These are phyloP conservation scores for Penicillium thymicola DNA, from an alignment of 2,329 filamentous ascomycete genomes.

Conservation along the genomic window DNA sequence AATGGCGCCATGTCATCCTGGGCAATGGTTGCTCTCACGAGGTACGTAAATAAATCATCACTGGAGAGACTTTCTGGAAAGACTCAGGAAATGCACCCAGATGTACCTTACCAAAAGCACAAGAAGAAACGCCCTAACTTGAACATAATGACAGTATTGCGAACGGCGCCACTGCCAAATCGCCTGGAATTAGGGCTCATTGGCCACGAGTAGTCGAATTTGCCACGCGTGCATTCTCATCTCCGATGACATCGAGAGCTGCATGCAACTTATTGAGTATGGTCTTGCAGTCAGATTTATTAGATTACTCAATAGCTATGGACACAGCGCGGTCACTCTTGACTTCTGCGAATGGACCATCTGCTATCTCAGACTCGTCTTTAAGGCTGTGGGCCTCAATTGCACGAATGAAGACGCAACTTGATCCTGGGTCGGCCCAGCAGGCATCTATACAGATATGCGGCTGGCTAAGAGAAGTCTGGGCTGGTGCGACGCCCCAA, in stretches of 20 bases:
- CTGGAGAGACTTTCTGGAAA: not conserved
- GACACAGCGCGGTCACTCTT: slow-evolving; percentile 71
- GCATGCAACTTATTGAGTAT: slow-evolving; percentile 70
- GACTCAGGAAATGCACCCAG: too few species aligned
- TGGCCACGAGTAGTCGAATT: slow-evolving; percentile 79
- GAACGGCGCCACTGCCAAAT: slow-evolving; percentile 33
- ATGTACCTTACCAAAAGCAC: not conserved
- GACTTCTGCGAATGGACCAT: slow-evolving; percentile 73
- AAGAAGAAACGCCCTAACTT: not conserved
- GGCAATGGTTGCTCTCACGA: slow-evolving; percentile 78
- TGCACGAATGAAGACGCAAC: slow-evolving; percentile 62
- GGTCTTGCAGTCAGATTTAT: slow-evolving; percentile 63
- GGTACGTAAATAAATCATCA: slow-evolving; percentile 52
- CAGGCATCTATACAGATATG: slow-evolving; percentile 68
- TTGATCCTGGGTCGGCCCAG: slow-evolving; percentile 66
- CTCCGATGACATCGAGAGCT: slow-evolving; percentile 68
- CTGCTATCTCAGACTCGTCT: slow-evolving; percentile 73
- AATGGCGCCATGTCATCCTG: slow-evolving; percentile 66
- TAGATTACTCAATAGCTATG: slow-evolving; percentile 64
- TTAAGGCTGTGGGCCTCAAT: slow-evolving; percentile 69
- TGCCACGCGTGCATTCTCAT: slow-evolving; percentile 66
- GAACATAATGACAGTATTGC: slow-evolving; percentile 30
- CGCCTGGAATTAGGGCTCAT: slow-evolving; percentile 42
- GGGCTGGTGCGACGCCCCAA: slow-evolving; percentile 66
- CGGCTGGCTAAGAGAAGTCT: slow-evolving; percentile 76